Conservation (phyloP, 2,329 filamentous ascomycete species). For the Pestalotiopsis sp. region DNA sequence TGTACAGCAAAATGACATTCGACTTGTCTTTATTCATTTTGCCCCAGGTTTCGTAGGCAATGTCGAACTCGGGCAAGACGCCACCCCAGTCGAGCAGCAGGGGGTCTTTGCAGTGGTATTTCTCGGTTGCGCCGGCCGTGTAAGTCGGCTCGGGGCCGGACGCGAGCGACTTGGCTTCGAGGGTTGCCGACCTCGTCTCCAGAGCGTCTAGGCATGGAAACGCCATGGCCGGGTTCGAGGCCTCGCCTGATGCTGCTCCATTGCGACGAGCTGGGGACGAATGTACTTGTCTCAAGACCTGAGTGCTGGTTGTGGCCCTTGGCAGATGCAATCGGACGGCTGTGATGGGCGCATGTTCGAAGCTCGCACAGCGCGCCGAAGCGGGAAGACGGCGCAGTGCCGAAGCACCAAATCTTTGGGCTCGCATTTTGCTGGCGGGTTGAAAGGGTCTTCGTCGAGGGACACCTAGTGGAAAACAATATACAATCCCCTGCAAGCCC, state of each 20-base stretch:
- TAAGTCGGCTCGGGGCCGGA: constrained; percentile 93
- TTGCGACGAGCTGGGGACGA: constrained; percentile 26
- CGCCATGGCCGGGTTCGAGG: constrained; percentile 82
- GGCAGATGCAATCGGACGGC: background rate
- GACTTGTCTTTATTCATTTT: constrained; percentile 75
- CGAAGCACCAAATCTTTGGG: constrained; percentile 21
- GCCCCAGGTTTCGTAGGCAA: constrained; percentile 95
- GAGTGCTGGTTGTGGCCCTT: background rate
- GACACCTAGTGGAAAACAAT: background rate
- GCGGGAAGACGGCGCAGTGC: constrained; percentile 28
- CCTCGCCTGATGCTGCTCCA: constrained; percentile 33
- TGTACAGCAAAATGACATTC: constrained; percentile 92
- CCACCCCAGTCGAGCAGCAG: constrained; percentile 94
- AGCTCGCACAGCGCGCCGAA: constrained; percentile 16
- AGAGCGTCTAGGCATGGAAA: constrained; percentile 90
- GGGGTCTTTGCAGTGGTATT: constrained; percentile 73
- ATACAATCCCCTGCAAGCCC: constrained; percentile 9
- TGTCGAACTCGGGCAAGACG: constrained; percentile 82
- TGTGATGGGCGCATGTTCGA: constrained; percentile 3
- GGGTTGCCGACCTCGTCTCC: constrained; percentile 75
- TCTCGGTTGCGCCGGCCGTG: constrained; percentile 82
- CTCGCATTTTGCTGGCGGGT: constrained; percentile 23
- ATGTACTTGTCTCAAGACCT: constrained; percentile 25
- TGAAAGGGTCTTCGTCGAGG: background rate
- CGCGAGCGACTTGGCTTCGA: constrained; percentile 68